Conservation (phyloP, 139 green algal species). For the Chlorokybus atmophyticus region DNA sequence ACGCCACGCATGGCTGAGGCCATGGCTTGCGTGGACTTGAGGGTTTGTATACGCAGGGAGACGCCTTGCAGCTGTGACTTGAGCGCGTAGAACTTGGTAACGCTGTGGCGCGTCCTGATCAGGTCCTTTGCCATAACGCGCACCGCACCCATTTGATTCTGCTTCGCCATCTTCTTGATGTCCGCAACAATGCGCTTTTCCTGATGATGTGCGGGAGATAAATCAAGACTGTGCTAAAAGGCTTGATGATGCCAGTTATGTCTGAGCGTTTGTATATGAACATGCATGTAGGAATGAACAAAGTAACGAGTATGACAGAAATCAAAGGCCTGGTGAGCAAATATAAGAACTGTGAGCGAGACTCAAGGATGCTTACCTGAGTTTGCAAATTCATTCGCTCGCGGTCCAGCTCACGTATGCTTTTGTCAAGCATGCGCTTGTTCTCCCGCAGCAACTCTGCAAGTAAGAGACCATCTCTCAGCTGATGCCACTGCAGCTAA, state of each 20-base stretch:
- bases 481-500: not conserved
- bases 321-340: too few relatives aligned
- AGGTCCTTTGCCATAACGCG: constrained; percentile 97
- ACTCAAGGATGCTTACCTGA: too few relatives aligned
- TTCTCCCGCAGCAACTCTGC: constrained; percentile 94
- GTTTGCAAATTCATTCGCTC: constrained; percentile 52
- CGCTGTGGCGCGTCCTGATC: constrained; percentile 88
- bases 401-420: constrained; percentile 91
- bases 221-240: too few relatives aligned
- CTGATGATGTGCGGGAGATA: too few relatives aligned
- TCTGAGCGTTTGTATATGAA: too few relatives aligned
- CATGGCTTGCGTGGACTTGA: constrained; percentile 97
- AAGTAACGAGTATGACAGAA: too few relatives aligned
- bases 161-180: constrained; percentile 96
- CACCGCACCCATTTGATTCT: constrained; percentile 90
- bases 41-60: constrained; percentile 84
- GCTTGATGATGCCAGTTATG: too few relatives aligned
- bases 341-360: too few relatives aligned
- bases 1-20: constrained; percentile 86
- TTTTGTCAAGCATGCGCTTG: constrained; percentile 92
- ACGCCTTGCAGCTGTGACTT: constrained; percentile 95
- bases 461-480: too few relatives aligned
- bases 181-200: constrained; percentile 81
- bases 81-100: constrained; percentile 91
- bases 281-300: too few relatives aligned